phyloP scores from a whole-genome alignment of 1,284 basidiomycete genomes.

The Ceratobasidium sp. region DNA sequence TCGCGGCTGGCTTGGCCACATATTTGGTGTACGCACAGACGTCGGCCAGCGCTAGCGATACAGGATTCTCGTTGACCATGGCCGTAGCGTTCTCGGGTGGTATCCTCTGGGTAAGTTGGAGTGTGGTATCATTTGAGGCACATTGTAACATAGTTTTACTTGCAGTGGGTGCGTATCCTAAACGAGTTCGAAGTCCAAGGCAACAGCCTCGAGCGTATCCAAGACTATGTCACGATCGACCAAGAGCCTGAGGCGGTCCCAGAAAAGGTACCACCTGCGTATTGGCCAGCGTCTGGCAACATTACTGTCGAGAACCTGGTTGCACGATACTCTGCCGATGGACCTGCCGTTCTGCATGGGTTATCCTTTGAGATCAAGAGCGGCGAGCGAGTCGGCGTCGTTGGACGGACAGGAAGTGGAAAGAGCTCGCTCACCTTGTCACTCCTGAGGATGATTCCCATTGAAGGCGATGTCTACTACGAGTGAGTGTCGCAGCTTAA shows the following conservation, averaged over 20 bases:
- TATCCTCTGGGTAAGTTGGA: conserved; percentile 41
- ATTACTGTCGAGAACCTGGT: conserved; percentile 47
- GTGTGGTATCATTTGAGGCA: background rate
- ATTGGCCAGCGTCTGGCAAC: conserved; percentile 49
- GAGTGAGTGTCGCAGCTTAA: conserved; percentile 52
- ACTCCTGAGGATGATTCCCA: conserved; percentile 58
- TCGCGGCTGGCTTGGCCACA: conserved; percentile 46
- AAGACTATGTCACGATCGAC: conserved; percentile 55
- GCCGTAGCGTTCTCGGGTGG: conserved; percentile 44
- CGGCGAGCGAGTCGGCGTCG: conserved; percentile 59
- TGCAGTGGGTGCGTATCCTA: conserved; percentile 53
- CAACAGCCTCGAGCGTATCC: conserved; percentile 58
- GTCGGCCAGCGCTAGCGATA: conserved; percentile 50
- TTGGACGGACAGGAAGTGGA: conserved; percentile 58
- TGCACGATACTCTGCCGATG: conserved; percentile 47
- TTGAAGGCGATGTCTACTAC: conserved; percentile 56
- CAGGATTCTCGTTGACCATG: conserved; percentile 49
- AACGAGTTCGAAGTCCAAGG: conserved; percentile 59
- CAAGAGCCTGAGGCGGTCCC: conserved; percentile 43
- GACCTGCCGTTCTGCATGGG: conserved; percentile 56
- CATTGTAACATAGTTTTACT: conserved; percentile 43
- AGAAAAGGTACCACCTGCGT: conserved; percentile 46
- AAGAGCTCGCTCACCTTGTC: conserved; percentile 59
- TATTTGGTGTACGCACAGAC: conserved; percentile 37
- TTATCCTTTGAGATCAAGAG: conserved; percentile 57